Evolutionary conservation across 768 basidiomycete genomes (phyloP).

Genomic region (Austroboletus eburneus): DNA sequence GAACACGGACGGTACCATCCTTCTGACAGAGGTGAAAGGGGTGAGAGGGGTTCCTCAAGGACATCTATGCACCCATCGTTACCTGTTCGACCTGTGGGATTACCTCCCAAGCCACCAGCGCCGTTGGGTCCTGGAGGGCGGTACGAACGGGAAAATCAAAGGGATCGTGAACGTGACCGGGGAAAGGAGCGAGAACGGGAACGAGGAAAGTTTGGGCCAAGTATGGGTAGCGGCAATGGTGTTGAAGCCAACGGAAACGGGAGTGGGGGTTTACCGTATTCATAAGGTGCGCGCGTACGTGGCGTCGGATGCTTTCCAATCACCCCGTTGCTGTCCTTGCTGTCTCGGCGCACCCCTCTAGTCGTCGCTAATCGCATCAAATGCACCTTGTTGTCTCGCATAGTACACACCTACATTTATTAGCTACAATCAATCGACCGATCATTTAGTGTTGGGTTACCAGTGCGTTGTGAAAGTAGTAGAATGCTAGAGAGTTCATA

Average conservation of each 20-base stretch:
- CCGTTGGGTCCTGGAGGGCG: constrained; percentile 15
- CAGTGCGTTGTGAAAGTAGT: neutral
- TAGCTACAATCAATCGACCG: constrained; percentile 13
- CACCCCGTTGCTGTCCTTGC: neutral
- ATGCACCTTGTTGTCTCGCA: constrained; percentile 13
- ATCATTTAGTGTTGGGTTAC: constrained; percentile 16
- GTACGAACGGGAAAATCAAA: constrained; percentile 16
- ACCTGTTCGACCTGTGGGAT: constrained; percentile 15
- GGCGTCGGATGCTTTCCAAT: neutral
- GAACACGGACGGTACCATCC: constrained; percentile 11
- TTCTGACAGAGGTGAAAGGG: constrained; percentile 14
- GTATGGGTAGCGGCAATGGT: constrained; percentile 2
- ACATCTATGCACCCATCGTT: constrained; percentile 16
- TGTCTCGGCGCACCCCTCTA: no score
- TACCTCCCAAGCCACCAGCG: constrained; percentile 18
- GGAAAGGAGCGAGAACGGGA: constrained; percentile 11
- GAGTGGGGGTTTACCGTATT: constrained; percentile 27
- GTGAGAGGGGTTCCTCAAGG: constrained; percentile 6
- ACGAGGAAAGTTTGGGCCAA: constrained; percentile 14
- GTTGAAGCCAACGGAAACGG: constrained; percentile 5
- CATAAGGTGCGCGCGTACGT: constrained; percentile 13
- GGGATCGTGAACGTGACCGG: constrained; percentile 6
- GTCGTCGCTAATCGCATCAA: constrained; percentile 7
- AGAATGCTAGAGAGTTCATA: constrained; percentile 7
- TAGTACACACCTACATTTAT: constrained; percentile 17